Evolutionary conservation across 371 early-diverging fungal genomes (phyloP).

Genomic region (Mortierella sp.): DNA sequence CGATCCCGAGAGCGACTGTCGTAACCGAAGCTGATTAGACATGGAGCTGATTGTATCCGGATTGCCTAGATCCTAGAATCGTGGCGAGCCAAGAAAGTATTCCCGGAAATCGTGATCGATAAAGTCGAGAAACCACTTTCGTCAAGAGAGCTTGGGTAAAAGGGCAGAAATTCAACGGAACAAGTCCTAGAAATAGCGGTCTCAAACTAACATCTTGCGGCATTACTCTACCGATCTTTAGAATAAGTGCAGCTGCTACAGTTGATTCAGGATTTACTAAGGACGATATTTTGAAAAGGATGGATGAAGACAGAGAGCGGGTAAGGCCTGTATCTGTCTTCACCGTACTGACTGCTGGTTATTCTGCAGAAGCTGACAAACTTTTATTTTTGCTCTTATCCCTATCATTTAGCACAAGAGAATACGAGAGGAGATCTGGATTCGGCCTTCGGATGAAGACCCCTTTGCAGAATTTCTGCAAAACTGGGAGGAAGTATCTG

Average conservation of each 20-base stretch:
- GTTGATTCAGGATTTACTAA: conserved; percentile 60
- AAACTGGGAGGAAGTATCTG: conserved; percentile 72
- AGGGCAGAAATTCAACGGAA: not conserved
- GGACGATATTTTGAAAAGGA: conserved; percentile 75
- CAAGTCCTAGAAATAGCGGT: no score
- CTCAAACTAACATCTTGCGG: not conserved
- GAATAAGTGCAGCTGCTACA: conserved; percentile 22
- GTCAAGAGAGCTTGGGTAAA: conserved; percentile 59
- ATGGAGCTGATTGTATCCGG: not conserved
- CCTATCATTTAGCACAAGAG: conserved; percentile 65
- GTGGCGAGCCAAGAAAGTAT: conserved; percentile 41
- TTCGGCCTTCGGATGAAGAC: conserved; percentile 69
- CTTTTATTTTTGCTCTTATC: not conserved
- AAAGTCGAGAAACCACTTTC: conserved; percentile 62
- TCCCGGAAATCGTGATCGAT: conserved; percentile 57
- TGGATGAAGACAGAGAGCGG: conserved; percentile 85
- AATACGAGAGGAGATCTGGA: conserved; percentile 81
- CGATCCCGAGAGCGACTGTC: conserved; percentile 12
- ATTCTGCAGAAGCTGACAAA: no score
- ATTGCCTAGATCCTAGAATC: conserved; percentile 30
- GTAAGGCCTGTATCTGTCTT: conserved; percentile 19
- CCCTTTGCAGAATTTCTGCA: conserved; percentile 68
- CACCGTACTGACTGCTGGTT: not conserved
- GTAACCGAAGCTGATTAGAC: conserved; percentile 7
- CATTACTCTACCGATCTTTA: not conserved